Percentiles rank a stretch among this genome's conserved stretches.
Evolutionary conservation across 2,329 filamentous ascomycete species (phyloP).

Genomic region (Helminthosporium solani): DNA sequence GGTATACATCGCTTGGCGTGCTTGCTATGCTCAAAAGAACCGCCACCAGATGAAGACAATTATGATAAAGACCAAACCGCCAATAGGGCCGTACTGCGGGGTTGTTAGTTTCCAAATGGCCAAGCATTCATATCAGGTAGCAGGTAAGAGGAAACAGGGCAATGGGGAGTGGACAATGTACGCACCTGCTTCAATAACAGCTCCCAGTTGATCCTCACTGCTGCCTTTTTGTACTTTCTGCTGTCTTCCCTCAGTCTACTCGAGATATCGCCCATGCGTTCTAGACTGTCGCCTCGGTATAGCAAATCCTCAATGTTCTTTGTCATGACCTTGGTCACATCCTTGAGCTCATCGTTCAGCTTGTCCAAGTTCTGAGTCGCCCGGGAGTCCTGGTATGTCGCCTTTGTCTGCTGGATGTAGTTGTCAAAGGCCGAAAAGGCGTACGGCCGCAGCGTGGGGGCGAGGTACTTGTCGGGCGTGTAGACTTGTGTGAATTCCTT

Average conservation of each 20-base stretch:
- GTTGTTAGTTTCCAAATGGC: slow-evolving; percentile 16
- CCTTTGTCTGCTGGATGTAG: slow-evolving; percentile 89
- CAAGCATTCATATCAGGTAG: neutral
- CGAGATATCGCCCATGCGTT: slow-evolving; percentile 96
- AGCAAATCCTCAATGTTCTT: slow-evolving; percentile 99
- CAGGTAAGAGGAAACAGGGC: too few species aligned
- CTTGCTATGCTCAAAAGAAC: slow-evolving; percentile 67
- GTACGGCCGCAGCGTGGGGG: slow-evolving; percentile 78
- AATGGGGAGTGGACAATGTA: too few species aligned
- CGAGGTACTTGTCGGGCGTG: slow-evolving; percentile 69
- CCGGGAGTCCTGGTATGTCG: slow-evolving; percentile 89
- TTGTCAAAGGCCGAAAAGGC: slow-evolving; percentile 98
- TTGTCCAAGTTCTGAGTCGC: slow-evolving; percentile 91
- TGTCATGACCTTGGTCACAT: slow-evolving; percentile 99
- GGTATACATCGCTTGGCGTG: neutral
- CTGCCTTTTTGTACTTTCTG: slow-evolving; percentile 89
- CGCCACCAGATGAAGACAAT: slow-evolving; percentile 88
- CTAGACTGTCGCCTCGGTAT: slow-evolving; percentile 89
- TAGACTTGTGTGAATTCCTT: slow-evolving; percentile 90
- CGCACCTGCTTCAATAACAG: slow-evolving; percentile 81
- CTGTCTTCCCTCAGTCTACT: slow-evolving; percentile 85
- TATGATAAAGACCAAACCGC: slow-evolving; percentile 75
- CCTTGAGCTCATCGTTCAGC: slow-evolving; percentile 93
- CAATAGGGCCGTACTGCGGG: slow-evolving; percentile 79
- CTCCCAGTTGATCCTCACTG: slow-evolving; percentile 97